Percentiles rank a stretch among this genome's conserved stretches.
phyloP scores from a whole-genome alignment of 768 basidiomycete species.

The Omphalotus guepiniiformis region DNA sequence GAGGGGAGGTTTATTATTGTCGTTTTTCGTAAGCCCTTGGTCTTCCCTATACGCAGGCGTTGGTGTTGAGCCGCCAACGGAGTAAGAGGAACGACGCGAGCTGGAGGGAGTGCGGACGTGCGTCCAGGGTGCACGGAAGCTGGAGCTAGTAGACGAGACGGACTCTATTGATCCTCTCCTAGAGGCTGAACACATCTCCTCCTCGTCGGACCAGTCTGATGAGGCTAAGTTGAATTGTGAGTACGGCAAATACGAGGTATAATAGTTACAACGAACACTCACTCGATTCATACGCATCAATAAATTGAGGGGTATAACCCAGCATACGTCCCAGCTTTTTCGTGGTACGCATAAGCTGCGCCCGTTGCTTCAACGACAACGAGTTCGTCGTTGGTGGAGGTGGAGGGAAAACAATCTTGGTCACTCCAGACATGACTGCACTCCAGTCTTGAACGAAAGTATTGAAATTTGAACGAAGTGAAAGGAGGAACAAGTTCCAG shows the following conservation, averaged over 20 bases:
- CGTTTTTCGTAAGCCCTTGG: too few species aligned
- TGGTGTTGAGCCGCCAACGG: not conserved
- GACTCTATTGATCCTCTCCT: slow-evolving; percentile 6
- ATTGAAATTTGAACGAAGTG: too few species aligned
- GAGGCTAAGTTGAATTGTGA: not conserved
- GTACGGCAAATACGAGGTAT: slow-evolving; percentile 3
- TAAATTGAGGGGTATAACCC: slow-evolving; percentile 54
- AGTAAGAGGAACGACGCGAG: not conserved
- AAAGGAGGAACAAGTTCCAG: too few species aligned
- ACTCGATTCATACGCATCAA: slow-evolving; percentile 29
- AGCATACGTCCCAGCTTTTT: slow-evolving; percentile 58
- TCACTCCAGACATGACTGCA: slow-evolving; percentile 17
- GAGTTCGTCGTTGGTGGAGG: slow-evolving; percentile 60
- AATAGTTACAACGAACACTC: slow-evolving; percentile 16
- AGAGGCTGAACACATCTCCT: not conserved
- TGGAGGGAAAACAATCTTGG: slow-evolving; percentile 37
- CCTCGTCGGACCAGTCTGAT: not conserved
- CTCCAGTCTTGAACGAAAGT: too few species aligned
- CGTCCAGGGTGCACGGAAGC: not conserved
- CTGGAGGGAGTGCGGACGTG: not conserved
- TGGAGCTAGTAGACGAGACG: not conserved
- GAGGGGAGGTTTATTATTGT: slow-evolving; percentile 22
- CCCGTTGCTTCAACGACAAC: slow-evolving; percentile 46
- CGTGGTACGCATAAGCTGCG: slow-evolving; percentile 51
- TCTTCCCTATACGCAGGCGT: too few species aligned